A percentile compares a stretch with the other conserved stretches of the same genome.
phyloP scores from a whole-genome alignment of 2,329 filamentous ascomycete species.

The Alternaria dauci region DNA sequence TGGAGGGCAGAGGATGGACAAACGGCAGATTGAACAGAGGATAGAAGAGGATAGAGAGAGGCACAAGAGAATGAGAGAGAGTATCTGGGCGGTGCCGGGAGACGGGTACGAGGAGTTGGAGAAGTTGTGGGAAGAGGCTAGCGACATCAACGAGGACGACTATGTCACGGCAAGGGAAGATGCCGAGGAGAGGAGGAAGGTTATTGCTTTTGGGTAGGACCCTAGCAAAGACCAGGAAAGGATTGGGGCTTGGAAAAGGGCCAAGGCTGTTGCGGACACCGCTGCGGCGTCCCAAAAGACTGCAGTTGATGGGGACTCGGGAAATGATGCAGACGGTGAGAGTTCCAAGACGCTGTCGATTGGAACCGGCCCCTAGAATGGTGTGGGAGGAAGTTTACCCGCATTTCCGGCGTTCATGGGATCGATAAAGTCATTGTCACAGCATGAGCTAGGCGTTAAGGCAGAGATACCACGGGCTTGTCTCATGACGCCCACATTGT shows the following conservation, averaged over 20 bases:
- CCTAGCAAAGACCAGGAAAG: not conserved
- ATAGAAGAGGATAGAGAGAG: constrained; percentile 97
- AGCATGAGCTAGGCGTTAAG: constrained; percentile 40
- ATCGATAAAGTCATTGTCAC: not conserved
- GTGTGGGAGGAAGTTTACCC: not conserved
- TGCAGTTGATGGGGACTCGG: not conserved
- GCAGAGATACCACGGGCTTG: constrained; percentile 43
- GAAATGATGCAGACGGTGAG: not conserved
- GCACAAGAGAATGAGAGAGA: constrained; percentile 90
- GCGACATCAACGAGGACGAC: constrained; percentile 88
- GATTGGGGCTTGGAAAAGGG: not conserved
- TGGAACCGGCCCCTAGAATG: not conserved
- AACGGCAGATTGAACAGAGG: constrained; percentile 89
- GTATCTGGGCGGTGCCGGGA: constrained; percentile 85
- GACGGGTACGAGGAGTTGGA: constrained; percentile 72
- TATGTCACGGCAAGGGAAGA: constrained; percentile 80
- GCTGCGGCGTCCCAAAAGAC: not conserved
- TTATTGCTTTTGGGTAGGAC: constrained; percentile 51
- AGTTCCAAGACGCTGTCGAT: not conserved
- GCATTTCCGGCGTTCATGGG: constrained; percentile 13
- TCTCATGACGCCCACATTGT: constrained; percentile 27
- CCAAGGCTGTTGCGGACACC: not conserved
- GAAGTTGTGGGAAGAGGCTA: constrained; percentile 85
- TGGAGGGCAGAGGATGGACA: constrained; percentile 69
- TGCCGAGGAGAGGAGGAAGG: constrained; percentile 61